Evolutionary conservation across 768 basidiomycete genomes (phyloP), one percentile per base, ranked within the genome.

Genomic region (Leccinum arenicola): DNA sequence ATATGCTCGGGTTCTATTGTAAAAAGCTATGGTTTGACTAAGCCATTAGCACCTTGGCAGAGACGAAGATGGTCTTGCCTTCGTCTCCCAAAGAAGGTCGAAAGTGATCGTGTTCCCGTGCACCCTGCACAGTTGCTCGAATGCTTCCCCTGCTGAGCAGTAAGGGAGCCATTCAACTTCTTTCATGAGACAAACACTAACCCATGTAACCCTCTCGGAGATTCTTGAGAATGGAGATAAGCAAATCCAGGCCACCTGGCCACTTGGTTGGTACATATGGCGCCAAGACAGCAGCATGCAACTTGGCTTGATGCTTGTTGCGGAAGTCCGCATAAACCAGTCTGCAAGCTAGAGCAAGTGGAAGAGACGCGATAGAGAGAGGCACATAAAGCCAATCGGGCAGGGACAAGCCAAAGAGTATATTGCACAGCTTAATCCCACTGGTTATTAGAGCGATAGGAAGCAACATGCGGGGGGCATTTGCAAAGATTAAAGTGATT

Each of bases 1-100:
- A 80, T 75, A 52, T 80, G 69, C 27, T 79, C 78, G 1, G 82
- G 82, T 59, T 83, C 81, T 6, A 64, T 60, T 2, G 80, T 82
- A 21, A 81, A 63, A 55, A 81, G 66, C 78, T 80, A 55, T 10
- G 19, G 15, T 45, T 35, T 25, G 12, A 27, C 38, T 27, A 36
- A 33, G n/a, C 35, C 25, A 54, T 31, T 29, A 11, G 45, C 29
- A 4, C 27, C 29, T 17, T 38, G 29, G 29, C 6, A 14, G 4
- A 31, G n/a, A 50, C 35, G 33, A 36, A 50, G 5, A 31, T 11
- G 38, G 12, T 65, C 75, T 12, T 50, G 73, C 80, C 68, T 71
- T 67, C 51, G 76, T 67, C 51, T 78, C 74, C 57, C 74, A 78
- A 35, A 82, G 66, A 6, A 77, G 59, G 12, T 67, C 65, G 10